Conservation (phyloP, 2,329 filamentous ascomycete species). For the Verticillium dahliae region DNA sequence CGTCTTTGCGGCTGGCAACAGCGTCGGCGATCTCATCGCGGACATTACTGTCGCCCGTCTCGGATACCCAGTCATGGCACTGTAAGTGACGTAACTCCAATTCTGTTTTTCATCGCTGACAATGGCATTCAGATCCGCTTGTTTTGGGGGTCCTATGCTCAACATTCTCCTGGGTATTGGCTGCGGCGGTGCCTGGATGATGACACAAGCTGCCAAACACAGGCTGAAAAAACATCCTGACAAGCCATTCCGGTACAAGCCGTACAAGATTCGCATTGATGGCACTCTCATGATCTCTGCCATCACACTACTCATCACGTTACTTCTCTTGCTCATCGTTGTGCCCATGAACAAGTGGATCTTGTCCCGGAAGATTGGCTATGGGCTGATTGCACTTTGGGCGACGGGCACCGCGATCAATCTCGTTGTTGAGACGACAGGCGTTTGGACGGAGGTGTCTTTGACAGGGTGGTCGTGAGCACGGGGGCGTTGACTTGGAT, state of each 20-base stretch:
- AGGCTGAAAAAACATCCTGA: slow-evolving; percentile 62
- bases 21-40: slow-evolving; percentile 86
- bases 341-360: slow-evolving; percentile 85
- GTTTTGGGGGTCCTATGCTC: slow-evolving; percentile 96
- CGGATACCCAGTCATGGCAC: slow-evolving; percentile 93
- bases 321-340: slow-evolving; percentile 69
- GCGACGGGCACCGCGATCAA: slow-evolving; percentile 72
- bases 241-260: slow-evolving; percentile 57
- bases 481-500: background rate
- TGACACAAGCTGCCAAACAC: slow-evolving; percentile 61
- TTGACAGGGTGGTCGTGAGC: background rate
- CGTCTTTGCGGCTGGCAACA: slow-evolving; percentile 94
- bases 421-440: slow-evolving; percentile 69
- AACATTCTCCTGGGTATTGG: slow-evolving; percentile 95
- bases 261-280: slow-evolving; percentile 78
- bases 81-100: slow-evolving; percentile 36
- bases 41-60: slow-evolving; percentile 90
- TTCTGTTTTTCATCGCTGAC: slow-evolving; percentile 15
- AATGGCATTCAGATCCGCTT: slow-evolving; percentile 57
- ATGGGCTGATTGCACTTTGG: slow-evolving; percentile 76
- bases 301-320: slow-evolving; percentile 72
- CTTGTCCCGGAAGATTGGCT: slow-evolving; percentile 77
- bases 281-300: slow-evolving; percentile 81
- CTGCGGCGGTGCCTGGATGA: slow-evolving; percentile 85
- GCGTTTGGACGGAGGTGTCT: slow-evolving; percentile 36